A percentile compares a stretch with the other conserved stretches of the same genome.
phyloP scores from a whole-genome alignment of 2,329 filamentous ascomycete species.

The Aaosphaeria arxii region DNA sequence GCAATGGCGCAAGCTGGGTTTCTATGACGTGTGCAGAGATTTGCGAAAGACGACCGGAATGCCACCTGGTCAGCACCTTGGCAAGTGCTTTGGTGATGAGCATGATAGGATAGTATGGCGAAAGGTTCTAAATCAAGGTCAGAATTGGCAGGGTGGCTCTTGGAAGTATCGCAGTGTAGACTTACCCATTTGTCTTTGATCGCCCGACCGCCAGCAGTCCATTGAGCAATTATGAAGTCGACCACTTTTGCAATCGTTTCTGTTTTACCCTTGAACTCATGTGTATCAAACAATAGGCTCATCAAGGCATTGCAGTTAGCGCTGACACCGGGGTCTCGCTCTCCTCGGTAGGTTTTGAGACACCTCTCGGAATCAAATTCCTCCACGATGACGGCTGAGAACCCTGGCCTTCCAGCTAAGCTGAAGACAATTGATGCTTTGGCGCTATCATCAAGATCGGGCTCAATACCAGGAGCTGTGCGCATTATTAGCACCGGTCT shows the following conservation, averaged over 20 bases:
- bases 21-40: no score
- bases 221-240: conserved; percentile 5
- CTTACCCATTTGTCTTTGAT: conserved; percentile 13
- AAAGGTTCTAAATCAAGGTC: conserved; percentile 4
- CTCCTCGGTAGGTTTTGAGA: conserved; percentile 29
- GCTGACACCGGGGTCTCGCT: conserved; percentile 32
- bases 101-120: not conserved
- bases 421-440: no score
- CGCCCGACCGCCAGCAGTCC: conserved; percentile 6
- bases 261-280: conserved; percentile 6
- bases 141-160: conserved; percentile 6
- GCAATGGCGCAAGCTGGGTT: conserved; percentile 5
- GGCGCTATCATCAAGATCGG: no score
- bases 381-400: no score
- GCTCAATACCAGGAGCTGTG: no score
- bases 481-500: no score
- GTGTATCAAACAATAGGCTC: conserved; percentile 17
- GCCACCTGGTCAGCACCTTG: no score
- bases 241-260: conserved; percentile 8
- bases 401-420: no score
- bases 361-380: no score
- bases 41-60: no score
- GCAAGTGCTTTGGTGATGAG: no score
- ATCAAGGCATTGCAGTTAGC: conserved; percentile 36
- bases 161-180: not conserved